Evolutionary conservation across 176 grass and related monocot species (phyloP).

Genomic region (Oryza australiensis): DNA sequence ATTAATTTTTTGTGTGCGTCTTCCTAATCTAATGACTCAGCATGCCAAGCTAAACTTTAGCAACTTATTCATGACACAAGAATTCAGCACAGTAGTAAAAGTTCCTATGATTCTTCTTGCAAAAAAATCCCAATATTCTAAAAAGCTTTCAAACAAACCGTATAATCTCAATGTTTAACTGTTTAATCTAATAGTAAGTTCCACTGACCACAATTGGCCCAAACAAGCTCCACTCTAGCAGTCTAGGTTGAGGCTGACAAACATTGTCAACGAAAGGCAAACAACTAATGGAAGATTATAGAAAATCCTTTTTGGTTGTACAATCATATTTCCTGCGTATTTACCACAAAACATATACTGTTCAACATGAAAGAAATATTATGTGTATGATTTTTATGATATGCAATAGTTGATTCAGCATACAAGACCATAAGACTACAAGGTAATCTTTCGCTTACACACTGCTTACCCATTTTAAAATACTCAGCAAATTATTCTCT

Average conservation of each 20-base stretch:
- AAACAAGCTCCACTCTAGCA: constrained; percentile 1
- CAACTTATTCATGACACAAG: not conserved
- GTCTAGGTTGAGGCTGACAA: not conserved
- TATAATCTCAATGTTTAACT: not conserved
- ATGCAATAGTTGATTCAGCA: not conserved
- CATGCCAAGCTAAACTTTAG: not conserved
- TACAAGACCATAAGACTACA: constrained; percentile 17
- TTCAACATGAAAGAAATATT: not conserved
- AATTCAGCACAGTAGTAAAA: not conserved
- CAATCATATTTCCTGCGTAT: not conserved
- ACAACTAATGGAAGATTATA: not conserved
- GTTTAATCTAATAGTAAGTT: constrained; percentile 11
- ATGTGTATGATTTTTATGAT: not conserved
- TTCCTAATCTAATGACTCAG: constrained; percentile 13
- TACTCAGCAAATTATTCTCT: constrained; percentile 7
- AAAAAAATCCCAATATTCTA: not conserved
- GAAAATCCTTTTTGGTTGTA: not conserved
- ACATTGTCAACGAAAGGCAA: not conserved
- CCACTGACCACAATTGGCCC: constrained; percentile 1
- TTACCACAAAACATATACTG: not conserved
- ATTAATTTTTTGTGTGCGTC: not conserved
- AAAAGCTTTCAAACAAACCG: not conserved
- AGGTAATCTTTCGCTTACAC: not conserved
- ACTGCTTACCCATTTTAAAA: not conserved
- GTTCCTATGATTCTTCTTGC: too few species aligned